phyloP scores from a whole-genome alignment of 345 rosid species.

The Salix suchowensis region DNA sequence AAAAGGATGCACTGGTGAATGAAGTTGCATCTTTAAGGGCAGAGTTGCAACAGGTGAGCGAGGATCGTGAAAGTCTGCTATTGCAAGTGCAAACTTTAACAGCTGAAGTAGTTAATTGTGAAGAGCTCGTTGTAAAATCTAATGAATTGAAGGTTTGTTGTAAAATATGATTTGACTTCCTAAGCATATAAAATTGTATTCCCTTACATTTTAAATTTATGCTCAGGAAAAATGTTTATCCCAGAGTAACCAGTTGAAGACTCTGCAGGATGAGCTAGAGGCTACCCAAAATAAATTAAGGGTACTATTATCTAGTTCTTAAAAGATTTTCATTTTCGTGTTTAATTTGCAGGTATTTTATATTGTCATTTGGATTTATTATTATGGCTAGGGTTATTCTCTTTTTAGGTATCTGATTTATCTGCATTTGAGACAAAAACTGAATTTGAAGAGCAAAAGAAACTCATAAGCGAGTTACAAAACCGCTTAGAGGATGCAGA shows the following conservation, averaged over 20 bases:
- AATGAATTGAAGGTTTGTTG: slow-evolving; percentile 68
- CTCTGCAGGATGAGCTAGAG: slow-evolving; percentile 59
- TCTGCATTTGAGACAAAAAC: slow-evolving; percentile 65
- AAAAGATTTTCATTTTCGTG: not conserved
- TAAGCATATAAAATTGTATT: not conserved
- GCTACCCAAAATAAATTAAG: slow-evolving; percentile 60
- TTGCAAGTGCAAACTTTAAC: slow-evolving; percentile 47
- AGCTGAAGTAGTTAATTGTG: slow-evolving; percentile 51
- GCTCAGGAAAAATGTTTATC: slow-evolving; percentile 61
- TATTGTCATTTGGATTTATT: slow-evolving; percentile 2
- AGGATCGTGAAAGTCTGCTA: slow-evolving; percentile 63
- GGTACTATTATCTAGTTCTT: slow-evolving; percentile 34
- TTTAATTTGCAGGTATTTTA: not conserved
- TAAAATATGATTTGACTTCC: not conserved
- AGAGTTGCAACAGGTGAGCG: slow-evolving; percentile 62
- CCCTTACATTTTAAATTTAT: slow-evolving; percentile 15
- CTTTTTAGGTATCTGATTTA: slow-evolving; percentile 61
- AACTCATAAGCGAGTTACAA: slow-evolving; percentile 61
- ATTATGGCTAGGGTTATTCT: slow-evolving; percentile 6
- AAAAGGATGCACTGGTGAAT: slow-evolving; percentile 57
- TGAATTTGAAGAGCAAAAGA: slow-evolving; percentile 70
- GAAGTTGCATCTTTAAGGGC: slow-evolving; percentile 62
- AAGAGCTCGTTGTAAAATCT: slow-evolving; percentile 62
- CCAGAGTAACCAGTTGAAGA: slow-evolving; percentile 60
- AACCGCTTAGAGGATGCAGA: slow-evolving; percentile 76